Evolutionary conservation across 164 flowering plant species (phyloP), one percentile per base, ranked within the genome.

Genomic region (Paratinospora sagittata): DNA sequence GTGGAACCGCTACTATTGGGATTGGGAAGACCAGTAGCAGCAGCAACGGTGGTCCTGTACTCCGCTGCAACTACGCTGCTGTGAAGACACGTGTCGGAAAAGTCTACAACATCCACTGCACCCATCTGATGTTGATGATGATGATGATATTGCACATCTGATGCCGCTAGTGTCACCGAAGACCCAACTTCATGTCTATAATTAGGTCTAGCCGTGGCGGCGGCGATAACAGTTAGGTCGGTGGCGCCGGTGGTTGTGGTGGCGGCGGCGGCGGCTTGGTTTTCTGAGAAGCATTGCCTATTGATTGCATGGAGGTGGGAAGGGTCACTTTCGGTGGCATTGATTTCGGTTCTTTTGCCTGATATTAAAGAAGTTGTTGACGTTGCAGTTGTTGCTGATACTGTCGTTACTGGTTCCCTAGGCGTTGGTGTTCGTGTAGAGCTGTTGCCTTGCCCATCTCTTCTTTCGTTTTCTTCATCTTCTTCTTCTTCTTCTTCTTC

Each of bases 291-390:
- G 67, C 60, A 41, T 21, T 81, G 78, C 63, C 60, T 66, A 68
- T 81, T 82, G 75, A 79, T 79, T 71, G 75, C 63, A 65, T 70
- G 64, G 70, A 68, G 63, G 75, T n/a, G n/a, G n/a, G 87, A 79
- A 60, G 75, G 79, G 84, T 81, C 87, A 5, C 72, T 82, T 43
- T 83, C 84, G 7, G 62, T 11, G 21, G 79, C 80, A 81, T 81
- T 77, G 52, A 79, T 71, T 72, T 83, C 76, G 73, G 83, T 75
- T 75, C 78, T 81, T 79, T 78, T 80, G 73, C 76, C 77, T 72
- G 73, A 43, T 10, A 64, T 26, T 62, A 68, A 62, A 14, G 81
- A 34, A 33, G 74, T 43, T 41, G 77, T 39, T 41, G 72, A n/a
- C 17, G 74, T 24, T 70, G 77, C 27, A 19, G 68, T 58, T 67